Percentiles rank a stretch among this genome's conserved stretches.
phyloP scores from a whole-genome alignment of 495 filamentous ascomycete species.

The Tuber magnatum region DNA sequence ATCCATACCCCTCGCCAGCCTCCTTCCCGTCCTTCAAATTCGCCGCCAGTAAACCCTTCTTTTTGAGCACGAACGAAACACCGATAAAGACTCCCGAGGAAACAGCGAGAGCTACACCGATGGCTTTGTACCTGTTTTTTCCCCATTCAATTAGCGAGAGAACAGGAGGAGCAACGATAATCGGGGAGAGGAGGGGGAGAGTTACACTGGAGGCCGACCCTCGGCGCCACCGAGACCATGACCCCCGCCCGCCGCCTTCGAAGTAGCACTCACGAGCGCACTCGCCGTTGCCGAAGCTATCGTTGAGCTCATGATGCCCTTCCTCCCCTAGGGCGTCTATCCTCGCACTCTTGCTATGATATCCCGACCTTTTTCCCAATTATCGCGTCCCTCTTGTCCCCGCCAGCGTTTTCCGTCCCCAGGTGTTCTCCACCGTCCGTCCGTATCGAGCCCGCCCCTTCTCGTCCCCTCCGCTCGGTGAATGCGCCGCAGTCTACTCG shows the following conservation, averaged over 20 bases:
- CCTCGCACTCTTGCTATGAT: neutral
- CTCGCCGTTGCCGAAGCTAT: constrained; percentile 9
- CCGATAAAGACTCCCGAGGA: constrained; percentile 91
- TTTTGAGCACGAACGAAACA: constrained; percentile 91
- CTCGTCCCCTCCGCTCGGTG: neutral
- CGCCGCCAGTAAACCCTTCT: constrained; percentile 78
- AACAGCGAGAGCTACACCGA: constrained; percentile 81
- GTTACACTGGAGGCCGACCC: constrained; percentile 32
- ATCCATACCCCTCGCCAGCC: constrained; percentile 94
- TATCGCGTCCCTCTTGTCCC: neutral
- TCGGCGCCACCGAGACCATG: neutral
- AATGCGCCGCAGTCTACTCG: neutral
- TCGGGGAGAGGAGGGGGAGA: neutral
- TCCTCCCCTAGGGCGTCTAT: neutral
- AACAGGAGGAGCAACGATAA: constrained; percentile 10
- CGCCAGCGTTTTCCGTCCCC: neutral
- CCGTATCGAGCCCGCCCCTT: neutral
- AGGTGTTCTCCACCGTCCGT: neutral
- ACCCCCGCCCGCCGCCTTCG: neutral
- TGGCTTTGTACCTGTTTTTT: constrained; percentile 60
- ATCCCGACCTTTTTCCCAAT: neutral
- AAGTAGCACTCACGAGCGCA: neutral
- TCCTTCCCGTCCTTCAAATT: constrained; percentile 88
- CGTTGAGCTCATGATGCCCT: constrained; percentile 4
- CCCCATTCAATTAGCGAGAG: neutral